These are phyloP conservation scores for Verruconis gallopava DNA, from an alignment of 2,329 filamentous ascomycete genomes.

Conservation along the genomic window DNA sequence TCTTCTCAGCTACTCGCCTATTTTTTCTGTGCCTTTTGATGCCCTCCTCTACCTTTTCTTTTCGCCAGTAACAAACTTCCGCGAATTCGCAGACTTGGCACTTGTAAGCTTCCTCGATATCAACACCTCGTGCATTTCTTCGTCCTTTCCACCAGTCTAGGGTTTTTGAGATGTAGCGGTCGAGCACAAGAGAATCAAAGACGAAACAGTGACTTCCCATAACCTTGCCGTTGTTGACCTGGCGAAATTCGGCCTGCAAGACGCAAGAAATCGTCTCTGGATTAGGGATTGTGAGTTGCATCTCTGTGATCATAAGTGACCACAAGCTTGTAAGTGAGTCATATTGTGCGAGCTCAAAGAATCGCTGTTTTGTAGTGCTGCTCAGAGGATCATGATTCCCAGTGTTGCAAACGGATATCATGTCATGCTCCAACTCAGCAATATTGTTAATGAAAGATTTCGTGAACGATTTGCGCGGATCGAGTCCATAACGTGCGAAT, in stretches of 20 bases:
- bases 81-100: conserved; percentile 76
- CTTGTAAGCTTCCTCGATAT: conserved; percentile 77
- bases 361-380: conserved; percentile 15
- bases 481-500: conserved; percentile 57
- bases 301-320: conserved; percentile 49
- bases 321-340: conserved; percentile 49
- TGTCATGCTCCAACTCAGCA: conserved; percentile 51
- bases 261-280: conserved; percentile 33
- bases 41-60: conserved; percentile 51
- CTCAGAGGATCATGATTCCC: conserved; percentile 16
- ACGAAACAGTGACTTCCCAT: conserved; percentile 49
- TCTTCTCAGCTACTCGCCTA: conserved; percentile 13
- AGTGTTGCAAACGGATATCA: conserved; percentile 33
- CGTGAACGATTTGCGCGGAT: conserved; percentile 55
- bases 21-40: conserved; percentile 27
- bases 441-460: conserved; percentile 69
- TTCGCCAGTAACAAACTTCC: conserved; percentile 65
- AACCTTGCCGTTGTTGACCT: conserved; percentile 31
- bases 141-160: conserved; percentile 84
- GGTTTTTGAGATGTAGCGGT: conserved; percentile 52
- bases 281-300: conserved; percentile 23
- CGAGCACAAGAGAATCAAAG: conserved; percentile 51
- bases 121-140: conserved; percentile 59
- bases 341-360: conserved; percentile 42
- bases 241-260: conserved; percentile 44